Conservation (phyloP, 129 eudicot species). For the Centella asiatica region DNA sequence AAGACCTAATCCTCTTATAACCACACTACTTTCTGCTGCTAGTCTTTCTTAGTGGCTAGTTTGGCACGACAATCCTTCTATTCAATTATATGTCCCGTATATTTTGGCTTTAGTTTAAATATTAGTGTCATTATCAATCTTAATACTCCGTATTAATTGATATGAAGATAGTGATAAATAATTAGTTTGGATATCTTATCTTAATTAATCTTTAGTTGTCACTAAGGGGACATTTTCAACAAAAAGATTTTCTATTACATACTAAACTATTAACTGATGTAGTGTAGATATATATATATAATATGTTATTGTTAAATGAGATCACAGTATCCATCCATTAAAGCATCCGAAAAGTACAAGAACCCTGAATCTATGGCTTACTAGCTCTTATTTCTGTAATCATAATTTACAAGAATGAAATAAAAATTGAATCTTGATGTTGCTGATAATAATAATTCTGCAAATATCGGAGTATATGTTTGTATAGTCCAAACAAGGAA, state of each 20-base stretch:
- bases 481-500: background rate
- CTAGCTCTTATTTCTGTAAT: too few species aligned
- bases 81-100: background rate
- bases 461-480: background rate
- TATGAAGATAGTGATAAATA: background rate
- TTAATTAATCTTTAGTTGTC: background rate
- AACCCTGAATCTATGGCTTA: background rate
- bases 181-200: background rate
- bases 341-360: background rate
- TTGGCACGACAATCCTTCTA: background rate
- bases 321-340: background rate
- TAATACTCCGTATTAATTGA: background rate
- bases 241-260: background rate
- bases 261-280: background rate
- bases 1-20: too few species aligned
- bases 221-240: conserved; percentile 1
- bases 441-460: too few species aligned
- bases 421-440: background rate
- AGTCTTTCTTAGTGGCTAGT: too few species aligned
- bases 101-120: background rate
- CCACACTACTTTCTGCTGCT: too few species aligned
- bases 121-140: background rate
- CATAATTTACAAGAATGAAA: too few species aligned
- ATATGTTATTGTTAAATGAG: background rate
- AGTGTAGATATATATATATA: background rate